Percentiles rank a stretch among this genome's conserved stretches.
phyloP scores from a whole-genome alignment of 108 stramenopile genomes.

The Stephanodiscus minutulus region DNA sequence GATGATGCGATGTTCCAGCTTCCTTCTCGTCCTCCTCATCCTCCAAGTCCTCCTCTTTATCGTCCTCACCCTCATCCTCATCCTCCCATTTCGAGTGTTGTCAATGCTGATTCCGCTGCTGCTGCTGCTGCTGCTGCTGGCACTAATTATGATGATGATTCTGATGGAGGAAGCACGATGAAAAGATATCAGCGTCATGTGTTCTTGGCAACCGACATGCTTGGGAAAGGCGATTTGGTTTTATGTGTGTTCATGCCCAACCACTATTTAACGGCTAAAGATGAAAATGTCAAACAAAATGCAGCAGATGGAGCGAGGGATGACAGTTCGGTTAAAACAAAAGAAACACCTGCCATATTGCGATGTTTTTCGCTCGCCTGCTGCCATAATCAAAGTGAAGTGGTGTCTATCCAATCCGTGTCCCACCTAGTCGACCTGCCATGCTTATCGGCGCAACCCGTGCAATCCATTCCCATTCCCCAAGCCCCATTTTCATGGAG shows the following conservation, averaged over 20 bases:
- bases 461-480: conserved; percentile 56
- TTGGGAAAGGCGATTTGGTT: conserved; percentile 40
- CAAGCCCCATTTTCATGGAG: conserved; percentile 32
- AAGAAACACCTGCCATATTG: conserved; percentile 16
- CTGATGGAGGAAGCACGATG: not conserved
- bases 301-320: not conserved
- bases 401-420: conserved; percentile 17
- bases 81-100: not conserved
- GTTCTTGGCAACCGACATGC: conserved; percentile 43
- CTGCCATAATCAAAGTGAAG: not conserved
- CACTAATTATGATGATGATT: conserved; percentile 1
- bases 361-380: conserved; percentile 40
- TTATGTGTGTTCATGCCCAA: conserved; percentile 43
- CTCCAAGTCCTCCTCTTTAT: no score
- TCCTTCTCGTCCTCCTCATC: not conserved
- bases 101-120: not conserved
- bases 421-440: conserved; percentile 18
- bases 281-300: conserved; percentile 7
- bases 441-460: conserved; percentile 22
- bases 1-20: not conserved
- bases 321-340: not conserved
- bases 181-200: conserved; percentile 13
- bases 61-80: not conserved
- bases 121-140: not conserved
- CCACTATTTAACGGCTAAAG: conserved; percentile 23